Evolutionary conservation across 148 eudicot species (phyloP), one percentile per base, ranked within the genome.

Genomic region (Vaccinium corymbosum): DNA sequence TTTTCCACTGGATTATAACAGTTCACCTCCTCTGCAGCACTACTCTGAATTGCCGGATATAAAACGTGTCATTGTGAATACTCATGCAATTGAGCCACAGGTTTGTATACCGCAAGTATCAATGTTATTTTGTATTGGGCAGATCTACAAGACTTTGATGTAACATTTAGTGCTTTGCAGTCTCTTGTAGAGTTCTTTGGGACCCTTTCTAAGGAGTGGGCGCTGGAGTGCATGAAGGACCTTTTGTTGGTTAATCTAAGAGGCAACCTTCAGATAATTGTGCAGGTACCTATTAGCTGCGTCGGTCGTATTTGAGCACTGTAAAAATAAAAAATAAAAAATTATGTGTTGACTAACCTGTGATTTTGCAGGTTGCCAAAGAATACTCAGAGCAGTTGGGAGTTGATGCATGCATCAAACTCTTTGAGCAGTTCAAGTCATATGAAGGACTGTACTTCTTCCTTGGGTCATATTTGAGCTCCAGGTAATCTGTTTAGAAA

Each of bases 41-140:
- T 96, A 96, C 84, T 73, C 90, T 25, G 98, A 94, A 85, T 85
- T 94, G 86, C 95, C 97, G 8, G 98, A 96, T 86, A 88, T 96
- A 84, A 96, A 96, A 86, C 98, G 98, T 88, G 95, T 96, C 84
- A 93, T 96, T 79, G 98, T 96, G 86, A 96, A 96, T 84, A 96
- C 98, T 55, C 98, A 96, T 91, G 98, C 98, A 6, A 93, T 96
- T 86, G 98, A 96, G 91, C 98, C 98, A 53, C 98, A 96, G 98
- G 98, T 96, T 79, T 62, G 72, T 84, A 13, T 66, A 64, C 49
- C 50, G 46, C 35, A 13, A 75, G 82, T 61, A 17, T 25, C 38
- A 32, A 25, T 51, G 27, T 89, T 27, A 38, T 8, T 29, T 32
- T 13, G 46, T 50, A 42, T 50, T 22, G 75, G 62, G 6, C 77